These are phyloP conservation scores for Glutinoglossum americanum DNA, from an alignment of 495 filamentous ascomycete genomes.

Conservation along the genomic window DNA sequence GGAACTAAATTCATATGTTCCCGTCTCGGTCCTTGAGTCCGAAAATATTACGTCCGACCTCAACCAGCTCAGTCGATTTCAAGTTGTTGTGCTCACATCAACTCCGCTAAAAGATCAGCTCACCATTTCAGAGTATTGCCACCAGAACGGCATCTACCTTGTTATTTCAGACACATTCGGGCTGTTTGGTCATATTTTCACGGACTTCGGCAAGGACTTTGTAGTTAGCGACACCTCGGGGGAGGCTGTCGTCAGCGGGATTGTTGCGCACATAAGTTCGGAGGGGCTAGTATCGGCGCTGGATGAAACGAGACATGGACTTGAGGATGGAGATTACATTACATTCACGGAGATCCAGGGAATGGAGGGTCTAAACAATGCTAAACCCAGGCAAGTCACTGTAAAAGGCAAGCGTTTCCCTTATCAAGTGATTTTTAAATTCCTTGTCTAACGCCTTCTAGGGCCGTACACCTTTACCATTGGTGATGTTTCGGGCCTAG, in stretches of 20 bases:
- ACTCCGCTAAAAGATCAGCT: slow-evolving; percentile 61
- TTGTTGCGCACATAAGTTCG: slow-evolving; percentile 72
- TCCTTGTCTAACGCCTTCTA: background rate
- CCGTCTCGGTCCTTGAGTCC: slow-evolving; percentile 52
- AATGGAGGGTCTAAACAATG: slow-evolving; percentile 73
- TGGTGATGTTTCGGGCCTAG: slow-evolving; percentile 72
- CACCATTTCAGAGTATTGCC: slow-evolving; percentile 73
- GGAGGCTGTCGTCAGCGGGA: slow-evolving; percentile 70
- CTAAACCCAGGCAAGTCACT: slow-evolving; percentile 66
- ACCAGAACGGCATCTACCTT: slow-evolving; percentile 74
- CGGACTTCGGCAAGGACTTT: slow-evolving; percentile 91
- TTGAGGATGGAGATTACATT: slow-evolving; percentile 92
- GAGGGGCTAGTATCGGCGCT: slow-evolving; percentile 82
- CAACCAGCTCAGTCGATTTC: slow-evolving; percentile 60
- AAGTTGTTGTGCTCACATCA: slow-evolving; percentile 79
- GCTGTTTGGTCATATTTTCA: slow-evolving; percentile 89
- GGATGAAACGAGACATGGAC: slow-evolving; percentile 85
- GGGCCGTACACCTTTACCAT: slow-evolving; percentile 91
- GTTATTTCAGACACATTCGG: slow-evolving; percentile 78
- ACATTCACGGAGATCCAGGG: slow-evolving; percentile 85
- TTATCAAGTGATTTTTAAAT: background rate
- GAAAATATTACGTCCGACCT: slow-evolving; percentile 45
- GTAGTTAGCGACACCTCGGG: slow-evolving; percentile 75
- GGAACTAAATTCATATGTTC: slow-evolving; percentile 92
- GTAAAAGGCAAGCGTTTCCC: slow-evolving; percentile 41